These are phyloP conservation scores for Ogataea zsoltii DNA, from an alignment of 805 yeast genomes.

Conservation along the genomic window DNA sequence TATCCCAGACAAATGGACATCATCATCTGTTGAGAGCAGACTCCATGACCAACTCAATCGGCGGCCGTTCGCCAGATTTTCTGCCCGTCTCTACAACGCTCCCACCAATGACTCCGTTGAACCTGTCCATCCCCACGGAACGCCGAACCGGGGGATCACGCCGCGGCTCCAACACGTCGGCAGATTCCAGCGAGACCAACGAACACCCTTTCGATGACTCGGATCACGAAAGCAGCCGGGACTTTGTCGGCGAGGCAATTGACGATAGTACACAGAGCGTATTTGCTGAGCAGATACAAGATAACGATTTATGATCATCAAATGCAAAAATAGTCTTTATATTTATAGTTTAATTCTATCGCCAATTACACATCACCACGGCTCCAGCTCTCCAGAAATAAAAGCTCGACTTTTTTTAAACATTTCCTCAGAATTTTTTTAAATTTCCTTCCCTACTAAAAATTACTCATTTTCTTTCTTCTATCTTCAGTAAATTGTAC, in stretches of 20 bases:
- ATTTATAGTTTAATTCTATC: too few relatives aligned
- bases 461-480: too few relatives aligned
- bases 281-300: constrained; percentile 25
- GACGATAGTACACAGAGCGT: constrained; percentile 10
- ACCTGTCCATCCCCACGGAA: constrained; percentile 27
- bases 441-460: too few relatives aligned
- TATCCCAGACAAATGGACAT: constrained; percentile 1
- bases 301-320: constrained; percentile 19
- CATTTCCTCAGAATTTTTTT: too few relatives aligned
- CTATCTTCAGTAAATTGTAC: too few relatives aligned
- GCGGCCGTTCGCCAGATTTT: constrained; percentile 36
- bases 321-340: not conserved
- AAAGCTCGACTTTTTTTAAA: too few relatives aligned
- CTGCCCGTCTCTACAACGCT: constrained; percentile 35
- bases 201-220: constrained; percentile 21
- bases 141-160: not conserved
- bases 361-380: too few relatives aligned
- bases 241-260: constrained; percentile 8
- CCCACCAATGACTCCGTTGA: constrained; percentile 40
- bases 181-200: constrained; percentile 3
- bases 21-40: constrained; percentile 21
- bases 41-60: constrained; percentile 29
- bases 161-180: too few relatives aligned
- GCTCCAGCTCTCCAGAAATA: not conserved
- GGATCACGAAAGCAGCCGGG: constrained; percentile 15